Evolutionary conservation across 2,329 filamentous ascomycete genomes (phyloP).

Genomic region (Colletotrichum neosansevieriae): DNA sequence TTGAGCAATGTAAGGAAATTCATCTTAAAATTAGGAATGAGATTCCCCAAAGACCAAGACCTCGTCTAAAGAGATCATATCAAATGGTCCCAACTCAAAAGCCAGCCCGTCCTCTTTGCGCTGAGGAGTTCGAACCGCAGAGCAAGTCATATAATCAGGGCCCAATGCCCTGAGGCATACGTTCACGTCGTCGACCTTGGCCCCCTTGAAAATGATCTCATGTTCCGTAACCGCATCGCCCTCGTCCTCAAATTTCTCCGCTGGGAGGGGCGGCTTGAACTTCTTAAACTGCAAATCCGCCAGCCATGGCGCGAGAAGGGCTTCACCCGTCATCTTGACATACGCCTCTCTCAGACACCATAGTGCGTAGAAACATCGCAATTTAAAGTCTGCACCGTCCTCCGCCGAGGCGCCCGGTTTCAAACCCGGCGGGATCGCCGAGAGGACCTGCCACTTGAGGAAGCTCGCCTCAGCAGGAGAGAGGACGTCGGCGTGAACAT

Average conservation of each 20-base stretch:
- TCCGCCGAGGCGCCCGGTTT: conserved; percentile 46
- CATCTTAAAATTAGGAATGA: conserved; percentile 4
- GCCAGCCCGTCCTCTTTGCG: conserved; percentile 53
- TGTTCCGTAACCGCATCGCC: conserved; percentile 50
- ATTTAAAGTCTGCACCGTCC: conserved; percentile 67
- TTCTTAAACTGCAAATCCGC: conserved; percentile 75
- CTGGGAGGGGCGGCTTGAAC: conserved; percentile 66
- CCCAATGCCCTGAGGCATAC: conserved; percentile 59
- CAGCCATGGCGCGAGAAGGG: conserved; percentile 80
- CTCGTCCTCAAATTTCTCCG: conserved; percentile 48
- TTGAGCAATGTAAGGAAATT: neutral
- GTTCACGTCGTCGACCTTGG: conserved; percentile 55
- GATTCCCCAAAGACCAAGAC: conserved; percentile 59
- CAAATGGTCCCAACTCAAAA: conserved; percentile 56
- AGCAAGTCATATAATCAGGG: conserved; percentile 66
- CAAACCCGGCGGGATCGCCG: conserved; percentile 42
- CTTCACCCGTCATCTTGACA: conserved; percentile 86
- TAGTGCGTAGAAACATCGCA: conserved; percentile 80
- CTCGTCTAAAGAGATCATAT: conserved; percentile 58
- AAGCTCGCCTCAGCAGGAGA: conserved; percentile 70
- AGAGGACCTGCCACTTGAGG: conserved; percentile 64
- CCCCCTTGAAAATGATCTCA: conserved; percentile 55
- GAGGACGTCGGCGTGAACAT: conserved; percentile 79
- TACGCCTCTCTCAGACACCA: conserved; percentile 87
- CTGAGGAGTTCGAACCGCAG: conserved; percentile 59